Percentiles rank a stretch among this genome's conserved stretches.
phyloP scores from a whole-genome alignment of 208 protist species.

The Leishmania tarentolae region DNA sequence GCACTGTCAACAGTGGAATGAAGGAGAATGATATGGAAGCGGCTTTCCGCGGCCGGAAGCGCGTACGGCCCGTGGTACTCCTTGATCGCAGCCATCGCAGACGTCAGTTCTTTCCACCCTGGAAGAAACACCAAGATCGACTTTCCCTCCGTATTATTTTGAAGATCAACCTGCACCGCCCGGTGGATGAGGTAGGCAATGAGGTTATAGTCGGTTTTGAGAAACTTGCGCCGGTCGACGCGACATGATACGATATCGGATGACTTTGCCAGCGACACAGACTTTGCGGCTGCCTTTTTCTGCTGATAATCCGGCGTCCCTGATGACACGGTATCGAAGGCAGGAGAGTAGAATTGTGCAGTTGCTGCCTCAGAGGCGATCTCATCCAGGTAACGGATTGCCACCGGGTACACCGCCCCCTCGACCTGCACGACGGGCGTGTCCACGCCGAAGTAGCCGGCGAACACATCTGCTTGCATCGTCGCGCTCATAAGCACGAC shows the following conservation, averaged over 20 bases:
- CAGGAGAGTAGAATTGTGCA: conserved; percentile 42
- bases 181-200: conserved; percentile 72
- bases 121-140: conserved; percentile 99
- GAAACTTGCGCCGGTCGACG: conserved; percentile 17
- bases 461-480: conserved; percentile 97
- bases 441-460: conserved; percentile 92
- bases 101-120: conserved; percentile 97
- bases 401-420: conserved; percentile 74
- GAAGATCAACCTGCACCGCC: conserved; percentile 51
- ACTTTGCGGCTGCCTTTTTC: background rate
- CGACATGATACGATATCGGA: background rate
- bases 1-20: conserved; percentile 84
- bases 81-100: conserved; percentile 67
- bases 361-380: conserved; percentile 29
- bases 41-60: background rate
- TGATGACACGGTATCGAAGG: conserved; percentile 46
- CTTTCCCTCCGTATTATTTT: conserved; percentile 46
- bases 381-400: conserved; percentile 71
- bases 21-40: conserved; percentile 83
- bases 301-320: background rate
- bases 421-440: conserved; percentile 77
- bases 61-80: conserved; percentile 22
- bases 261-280: background rate
- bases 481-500: conserved; percentile 99
- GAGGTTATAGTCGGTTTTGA: conserved; percentile 80